A percentile compares a stretch with the other conserved stretches of the same genome.
phyloP scores from a whole-genome alignment of 78 protist species.

The Planoprotostelium fungivorum region DNA sequence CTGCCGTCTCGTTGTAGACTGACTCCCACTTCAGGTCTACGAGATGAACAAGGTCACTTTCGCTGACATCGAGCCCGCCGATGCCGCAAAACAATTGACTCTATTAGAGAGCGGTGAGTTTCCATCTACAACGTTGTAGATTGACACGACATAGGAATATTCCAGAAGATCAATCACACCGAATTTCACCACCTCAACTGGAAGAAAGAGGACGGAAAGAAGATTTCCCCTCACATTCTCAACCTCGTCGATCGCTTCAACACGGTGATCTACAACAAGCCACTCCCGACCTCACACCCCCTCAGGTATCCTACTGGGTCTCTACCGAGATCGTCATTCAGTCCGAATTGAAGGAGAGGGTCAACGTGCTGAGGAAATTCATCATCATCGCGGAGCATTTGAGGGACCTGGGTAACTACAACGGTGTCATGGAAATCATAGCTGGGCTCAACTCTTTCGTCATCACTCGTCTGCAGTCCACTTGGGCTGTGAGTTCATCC shows the following conservation, averaged over 20 bases:
- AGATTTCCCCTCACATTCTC: background rate
- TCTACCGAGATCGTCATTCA: conserved; percentile 53
- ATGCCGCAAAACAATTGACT: background rate
- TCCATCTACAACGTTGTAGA: background rate
- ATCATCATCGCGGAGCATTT: conserved; percentile 35
- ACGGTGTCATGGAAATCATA: conserved; percentile 57
- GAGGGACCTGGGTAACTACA: conserved; percentile 58
- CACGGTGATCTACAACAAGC: background rate
- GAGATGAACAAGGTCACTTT: background rate
- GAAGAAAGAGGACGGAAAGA: background rate
- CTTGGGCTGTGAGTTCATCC: conserved; percentile 2
- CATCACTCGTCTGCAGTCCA: background rate
- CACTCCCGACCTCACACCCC: too few relatives aligned
- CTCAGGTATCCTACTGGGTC: conserved; percentile 56
- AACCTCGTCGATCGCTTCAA: background rate
- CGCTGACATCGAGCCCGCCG: background rate
- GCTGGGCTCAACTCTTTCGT: conserved; percentile 27
- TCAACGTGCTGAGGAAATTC: conserved; percentile 14
- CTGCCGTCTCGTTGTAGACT: background rate
- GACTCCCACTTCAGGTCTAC: background rate
- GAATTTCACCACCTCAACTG: conserved; percentile 1
- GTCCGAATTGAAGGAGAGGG: conserved; percentile 40
- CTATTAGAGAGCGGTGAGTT: background rate
- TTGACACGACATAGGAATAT: background rate
- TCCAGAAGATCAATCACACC: background rate